Conservation (phyloP, 805 yeast species). For the Starmerella cellae region DNA sequence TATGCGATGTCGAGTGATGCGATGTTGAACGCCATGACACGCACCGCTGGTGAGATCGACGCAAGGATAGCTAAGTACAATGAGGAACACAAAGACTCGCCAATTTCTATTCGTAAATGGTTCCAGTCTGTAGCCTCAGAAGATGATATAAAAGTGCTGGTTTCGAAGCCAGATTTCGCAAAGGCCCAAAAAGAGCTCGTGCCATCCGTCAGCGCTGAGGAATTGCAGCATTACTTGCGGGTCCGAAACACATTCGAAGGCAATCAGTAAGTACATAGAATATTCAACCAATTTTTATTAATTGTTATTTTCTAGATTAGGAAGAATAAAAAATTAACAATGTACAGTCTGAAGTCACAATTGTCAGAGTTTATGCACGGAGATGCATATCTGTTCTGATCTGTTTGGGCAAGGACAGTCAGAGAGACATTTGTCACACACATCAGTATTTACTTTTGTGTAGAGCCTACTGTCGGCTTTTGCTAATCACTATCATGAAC, state of each 20-base stretch:
- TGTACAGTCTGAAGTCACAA: too few species aligned
- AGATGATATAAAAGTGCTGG: slow-evolving; percentile 56
- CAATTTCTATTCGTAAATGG: slow-evolving; percentile 71
- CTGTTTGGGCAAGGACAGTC: too few species aligned
- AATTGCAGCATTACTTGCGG: slow-evolving; percentile 62
- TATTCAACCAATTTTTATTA: background rate
- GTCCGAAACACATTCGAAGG: slow-evolving; percentile 80
- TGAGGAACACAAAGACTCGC: slow-evolving; percentile 26
- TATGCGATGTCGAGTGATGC: slow-evolving; percentile 93
- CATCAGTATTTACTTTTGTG: too few species aligned
- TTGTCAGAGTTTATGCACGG: too few species aligned
- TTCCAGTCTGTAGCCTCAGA: slow-evolving; percentile 64
- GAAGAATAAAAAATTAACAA: too few species aligned
- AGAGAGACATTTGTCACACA: too few species aligned
- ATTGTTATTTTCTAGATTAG: too few species aligned
- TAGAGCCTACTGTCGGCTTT: too few species aligned
- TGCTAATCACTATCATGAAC: too few species aligned
- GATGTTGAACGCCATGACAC: slow-evolving; percentile 89
- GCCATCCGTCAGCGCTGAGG: slow-evolving; percentile 83
- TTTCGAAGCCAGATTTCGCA: slow-evolving; percentile 58
- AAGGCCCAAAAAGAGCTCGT: slow-evolving; percentile 58
- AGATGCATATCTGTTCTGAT: too few species aligned
- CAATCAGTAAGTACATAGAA: background rate
- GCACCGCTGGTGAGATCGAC: slow-evolving; percentile 71
- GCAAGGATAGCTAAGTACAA: slow-evolving; percentile 44